Evolutionary conservation across 2,329 filamentous ascomycete species (phyloP), one percentile per base, ranked within the genome.

Genomic region (Massarina eburnea): DNA sequence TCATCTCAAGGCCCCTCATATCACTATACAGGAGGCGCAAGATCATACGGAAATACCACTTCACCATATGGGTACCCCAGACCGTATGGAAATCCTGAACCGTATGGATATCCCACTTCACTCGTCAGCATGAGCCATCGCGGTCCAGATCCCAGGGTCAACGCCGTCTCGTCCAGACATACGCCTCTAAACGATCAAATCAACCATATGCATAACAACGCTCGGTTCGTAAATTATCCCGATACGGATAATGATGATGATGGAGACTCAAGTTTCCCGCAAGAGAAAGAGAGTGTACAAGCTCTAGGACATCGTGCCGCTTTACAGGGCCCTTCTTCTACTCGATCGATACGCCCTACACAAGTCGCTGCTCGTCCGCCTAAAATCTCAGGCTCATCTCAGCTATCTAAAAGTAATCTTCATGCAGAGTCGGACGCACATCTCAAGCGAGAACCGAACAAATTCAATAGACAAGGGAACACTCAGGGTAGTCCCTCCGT

Each of bases 391-490:
- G 27, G 27, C n/a, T 14, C 4, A 14, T 14, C 27, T 30, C 27
- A 30, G 27, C 27, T 17, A 15, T 17, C 39, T 1, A 34, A 42
- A 10, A 46, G 44, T 26, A 34, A 42, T 21, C 24, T 34, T 21
- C 27, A 39, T 22, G 44, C 39, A 39, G 39, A 42, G 15, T 42
- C 34, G 14, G 35, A 39, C 9, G 14, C 21, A 3, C 21, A 27
- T 12, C n/a, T 22, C 12, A 6, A 21, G 4, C 27, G 10, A 30
- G 20, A 21, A 8, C 10, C 4, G 21, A 3, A 17, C 8, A 20
- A 24, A 12, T 3, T 20, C 12, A 27, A 27, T 9, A 6, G 20
- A 24, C 3, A 12, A 20, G 22, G 10, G 10, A 6, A 14, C 24
- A 22, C 7, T 35, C 34, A 17, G n/a, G 14, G 7, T 14, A 2